These are phyloP conservation scores for Barnettozyma botsteinii DNA, from an alignment of 805 yeast species.

Conservation along the genomic window DNA sequence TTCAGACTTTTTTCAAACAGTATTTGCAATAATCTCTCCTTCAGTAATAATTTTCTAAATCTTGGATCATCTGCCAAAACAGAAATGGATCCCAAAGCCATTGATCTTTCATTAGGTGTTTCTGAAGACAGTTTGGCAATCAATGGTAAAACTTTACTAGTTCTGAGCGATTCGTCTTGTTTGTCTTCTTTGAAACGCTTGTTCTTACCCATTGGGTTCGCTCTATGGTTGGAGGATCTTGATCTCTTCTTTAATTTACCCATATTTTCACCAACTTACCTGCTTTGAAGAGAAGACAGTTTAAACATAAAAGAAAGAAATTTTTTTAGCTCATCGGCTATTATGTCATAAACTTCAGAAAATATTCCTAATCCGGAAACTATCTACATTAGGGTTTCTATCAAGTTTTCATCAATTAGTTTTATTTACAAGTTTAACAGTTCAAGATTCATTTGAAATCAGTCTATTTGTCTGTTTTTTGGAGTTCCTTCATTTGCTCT, in stretches of 20 bases:
- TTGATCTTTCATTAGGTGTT: slow-evolving; percentile 64
- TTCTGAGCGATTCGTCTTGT: slow-evolving; percentile 43
- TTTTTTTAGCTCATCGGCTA: slow-evolving; percentile 10
- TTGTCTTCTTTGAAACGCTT: slow-evolving; percentile 28
- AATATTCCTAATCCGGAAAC: slow-evolving; percentile 5
- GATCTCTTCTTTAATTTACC: slow-evolving; percentile 71
- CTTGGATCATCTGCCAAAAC: slow-evolving; percentile 64
- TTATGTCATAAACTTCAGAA: not conserved
- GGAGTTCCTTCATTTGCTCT: slow-evolving; percentile 4
- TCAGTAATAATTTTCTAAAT: slow-evolving; percentile 57
- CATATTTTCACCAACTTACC: no score
- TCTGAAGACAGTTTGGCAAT: slow-evolving; percentile 57
- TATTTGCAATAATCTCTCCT: slow-evolving; percentile 63
- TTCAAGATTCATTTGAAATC: no score
- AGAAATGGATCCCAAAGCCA: slow-evolving; percentile 70
- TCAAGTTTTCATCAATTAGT: not conserved
- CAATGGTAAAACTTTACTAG: slow-evolving; percentile 61
- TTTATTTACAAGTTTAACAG: not conserved
- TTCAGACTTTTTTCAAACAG: slow-evolving; percentile 58
- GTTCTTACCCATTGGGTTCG: slow-evolving; percentile 29
- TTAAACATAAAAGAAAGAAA: not conserved
- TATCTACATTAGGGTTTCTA: not conserved
- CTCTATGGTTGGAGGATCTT: slow-evolving; percentile 38
- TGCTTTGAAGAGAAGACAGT: no score
- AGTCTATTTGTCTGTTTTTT: not conserved